Base-by-base conservation (phyloP, 1,139 yeast genomes). In the Candida mesenterica region DNA sequence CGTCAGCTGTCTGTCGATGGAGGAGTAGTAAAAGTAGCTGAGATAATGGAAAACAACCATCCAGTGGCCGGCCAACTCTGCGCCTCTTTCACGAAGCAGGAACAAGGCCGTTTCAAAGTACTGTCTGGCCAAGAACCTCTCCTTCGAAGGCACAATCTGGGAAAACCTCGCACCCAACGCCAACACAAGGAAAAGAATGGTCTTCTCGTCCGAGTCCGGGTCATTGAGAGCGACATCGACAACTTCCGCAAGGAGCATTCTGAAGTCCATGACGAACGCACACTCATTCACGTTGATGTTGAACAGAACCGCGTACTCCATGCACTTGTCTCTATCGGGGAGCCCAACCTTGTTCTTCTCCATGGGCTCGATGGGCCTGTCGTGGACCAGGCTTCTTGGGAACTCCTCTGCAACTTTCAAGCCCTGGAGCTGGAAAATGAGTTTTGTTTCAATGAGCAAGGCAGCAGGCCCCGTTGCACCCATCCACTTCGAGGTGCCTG, bases 1-100 rank as follows among this genome's bases (percentile, higher is more conserved):
- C 0, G 68, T 58, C 37, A 61, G 59, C 36, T 62, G 57, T 30
- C 59, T 55, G 12, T 65, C 59, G 7, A 55, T 52, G n/a, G 56
- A 44, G 33, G 61, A 65, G 39, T 67, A 62, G 41, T 56, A 68
- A 42, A 64, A 58, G 40, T 52, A 61, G 15, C 61, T 50, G 24
- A 70, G 46, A 28, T 61, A 49, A 39, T 68, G 57, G n/a, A 61
- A 60, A 36, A 68, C 63, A 3, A 68, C 67, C 24, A 62, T 48
- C 72, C 74, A 68, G 14, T 65, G 38, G 8, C 38, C 32, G 13
- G 18, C 27, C 28, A 39, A 33, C 22, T 35, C 36, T n/a, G 36
- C 29, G 15, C 36, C 37, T 15, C 15, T 16, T 20, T 39, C 39
- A 5, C 42, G 32, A 5, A 33, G 25, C n/a, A 31, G 15, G 12